phyloP scores from a whole-genome alignment of 2,329 filamentous ascomycete genomes.

The Byssochlamys sp. region DNA sequence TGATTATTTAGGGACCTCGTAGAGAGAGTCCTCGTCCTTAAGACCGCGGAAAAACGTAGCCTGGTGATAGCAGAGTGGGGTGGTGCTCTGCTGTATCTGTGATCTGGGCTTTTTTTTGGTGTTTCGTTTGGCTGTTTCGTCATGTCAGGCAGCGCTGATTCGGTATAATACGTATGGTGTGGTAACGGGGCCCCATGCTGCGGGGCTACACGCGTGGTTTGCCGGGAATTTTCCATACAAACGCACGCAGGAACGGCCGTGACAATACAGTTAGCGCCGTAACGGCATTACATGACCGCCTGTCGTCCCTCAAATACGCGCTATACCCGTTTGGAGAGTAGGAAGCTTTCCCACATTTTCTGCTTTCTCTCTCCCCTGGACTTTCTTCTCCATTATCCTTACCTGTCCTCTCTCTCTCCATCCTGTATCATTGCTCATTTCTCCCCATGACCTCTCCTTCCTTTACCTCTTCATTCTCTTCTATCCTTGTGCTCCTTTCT shows the following conservation, averaged over 20 bases:
- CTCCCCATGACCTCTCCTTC: slow-evolving; percentile 6
- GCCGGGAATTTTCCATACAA: background rate
- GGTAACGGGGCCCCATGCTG: background rate
- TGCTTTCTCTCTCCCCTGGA: background rate
- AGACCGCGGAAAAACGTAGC: background rate
- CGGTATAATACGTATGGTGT: background rate
- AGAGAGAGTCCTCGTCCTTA: background rate
- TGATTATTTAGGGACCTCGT: background rate
- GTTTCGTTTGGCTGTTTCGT: background rate
- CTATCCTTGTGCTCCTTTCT: slow-evolving; percentile 3
- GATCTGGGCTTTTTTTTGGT: slow-evolving; percentile 3
- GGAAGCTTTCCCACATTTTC: background rate
- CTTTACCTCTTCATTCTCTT: slow-evolving; percentile 10
- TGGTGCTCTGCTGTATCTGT: background rate
- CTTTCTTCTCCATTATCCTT: slow-evolving; percentile 3
- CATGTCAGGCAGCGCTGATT: background rate
- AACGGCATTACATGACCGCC: background rate
- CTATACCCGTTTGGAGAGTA: background rate
- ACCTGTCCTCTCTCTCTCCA: slow-evolving; percentile 1
- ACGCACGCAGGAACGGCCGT: background rate
- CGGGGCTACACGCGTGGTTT: background rate
- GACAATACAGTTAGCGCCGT: background rate
- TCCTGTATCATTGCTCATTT: slow-evolving; percentile 1
- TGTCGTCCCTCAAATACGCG: background rate
- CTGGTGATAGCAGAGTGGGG: background rate